Base-by-base conservation (phyloP, 2,329 filamentous ascomycete genomes). In the Sordariomycetes sp. region DNA sequence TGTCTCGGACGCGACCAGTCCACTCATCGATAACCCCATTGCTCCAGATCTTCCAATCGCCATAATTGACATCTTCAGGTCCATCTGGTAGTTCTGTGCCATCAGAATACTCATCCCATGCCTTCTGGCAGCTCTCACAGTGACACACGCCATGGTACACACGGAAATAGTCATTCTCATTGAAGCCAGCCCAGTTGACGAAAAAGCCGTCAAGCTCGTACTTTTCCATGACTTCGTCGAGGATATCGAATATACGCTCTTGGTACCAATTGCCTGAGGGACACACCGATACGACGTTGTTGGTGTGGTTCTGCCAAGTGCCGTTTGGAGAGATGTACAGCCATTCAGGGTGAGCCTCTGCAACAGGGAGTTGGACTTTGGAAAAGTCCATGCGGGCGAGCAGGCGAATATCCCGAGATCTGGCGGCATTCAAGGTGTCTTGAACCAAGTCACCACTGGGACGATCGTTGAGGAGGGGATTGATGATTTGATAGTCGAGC, bases 191-290 rank as follows among this genome's bases (percentile, higher is more conserved):
- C 42, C 40, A 44, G 36, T 42, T 44, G 32, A 44, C 28, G 36
- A 44, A 44, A 36, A 45, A 43, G n/a, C 40, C 40, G 20, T 41
- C 40, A 15, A 43, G 15, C 4, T 33, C 27, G 30, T 45, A 43
- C n/a, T 32, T 30, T 9, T 12, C 27, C 23, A 38, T 41, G 17
- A 44, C 42, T 18, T 42, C 38, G 15, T 41, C 40, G 3, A 44
- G 19, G 19, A 41, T 41, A 8, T 39, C 39, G 31, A 41, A 42
- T 4, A 39, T 36, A n/a, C 37, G 37, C 32, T 39, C 32, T 33
- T 43, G 41, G 34, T 43, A 43, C 21, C 32, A 43, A 15, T 33
- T 28, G 5, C 39, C 41, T 5, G 30, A 35, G n/a, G 41, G 41
- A 32, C 41, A 41, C 14, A 39, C 41, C 3, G 41, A 43, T 15